phyloP scores from a whole-genome alignment of 169 alveolate genomes.

The Hammondia hammondi region DNA sequence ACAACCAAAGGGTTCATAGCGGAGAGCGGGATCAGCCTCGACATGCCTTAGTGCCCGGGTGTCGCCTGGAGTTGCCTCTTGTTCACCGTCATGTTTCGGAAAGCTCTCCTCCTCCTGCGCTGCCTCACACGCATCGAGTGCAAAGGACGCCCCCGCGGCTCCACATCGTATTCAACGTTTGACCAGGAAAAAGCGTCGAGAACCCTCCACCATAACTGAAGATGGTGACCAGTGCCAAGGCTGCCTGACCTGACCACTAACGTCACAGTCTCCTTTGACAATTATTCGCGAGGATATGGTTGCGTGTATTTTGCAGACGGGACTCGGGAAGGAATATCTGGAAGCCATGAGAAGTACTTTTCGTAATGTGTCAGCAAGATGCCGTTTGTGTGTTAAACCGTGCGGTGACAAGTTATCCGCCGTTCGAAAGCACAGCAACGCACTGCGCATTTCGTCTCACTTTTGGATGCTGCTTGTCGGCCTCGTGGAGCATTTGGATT shows the following conservation, averaged over 20 bases:
- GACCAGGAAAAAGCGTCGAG: too few relatives aligned
- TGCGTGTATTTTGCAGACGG: too few relatives aligned
- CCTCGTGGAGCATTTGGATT: background rate
- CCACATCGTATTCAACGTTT: too few relatives aligned
- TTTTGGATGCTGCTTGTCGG: background rate
- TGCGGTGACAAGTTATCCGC: background rate
- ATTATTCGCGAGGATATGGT: too few relatives aligned
- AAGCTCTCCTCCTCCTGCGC: background rate
- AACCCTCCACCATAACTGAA: too few relatives aligned
- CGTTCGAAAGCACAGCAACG: background rate
- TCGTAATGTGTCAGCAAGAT: too few relatives aligned
- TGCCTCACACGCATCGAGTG: background rate
- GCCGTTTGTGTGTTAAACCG: background rate
- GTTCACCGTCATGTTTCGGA: background rate
- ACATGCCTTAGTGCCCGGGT: background rate
- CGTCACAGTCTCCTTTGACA: too few relatives aligned
- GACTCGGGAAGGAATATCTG: too few relatives aligned
- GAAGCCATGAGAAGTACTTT: too few relatives aligned
- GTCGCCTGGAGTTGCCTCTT: background rate
- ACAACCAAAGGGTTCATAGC: constrained; percentile 26
- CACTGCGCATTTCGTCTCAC: background rate
- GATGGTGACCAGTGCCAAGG: too few relatives aligned
- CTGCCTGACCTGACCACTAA: too few relatives aligned
- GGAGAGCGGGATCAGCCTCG: background rate
- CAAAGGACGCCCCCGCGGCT: too few relatives aligned